Percentiles rank a stretch among this genome's conserved stretches.
These are phyloP conservation scores for Hypomontagnella submonticulosa DNA, from an alignment of 495 filamentous ascomycete species.

Conservation along the genomic window DNA sequence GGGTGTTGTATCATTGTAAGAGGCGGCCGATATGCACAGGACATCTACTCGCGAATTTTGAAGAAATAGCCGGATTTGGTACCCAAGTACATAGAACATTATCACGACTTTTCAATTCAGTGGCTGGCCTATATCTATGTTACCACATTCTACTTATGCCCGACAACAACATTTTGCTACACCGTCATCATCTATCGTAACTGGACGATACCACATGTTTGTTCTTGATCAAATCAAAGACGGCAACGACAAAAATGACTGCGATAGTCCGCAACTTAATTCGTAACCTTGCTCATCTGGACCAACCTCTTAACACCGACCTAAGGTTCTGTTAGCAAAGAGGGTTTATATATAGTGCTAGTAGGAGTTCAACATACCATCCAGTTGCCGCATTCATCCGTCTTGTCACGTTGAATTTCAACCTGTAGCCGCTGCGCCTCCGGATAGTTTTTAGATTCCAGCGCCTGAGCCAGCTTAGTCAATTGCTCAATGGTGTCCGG, in stretches of 20 bases:
- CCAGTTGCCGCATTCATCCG: slow-evolving; percentile 90
- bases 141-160: slow-evolving; percentile 36
- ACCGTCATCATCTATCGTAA: slow-evolving; percentile 19
- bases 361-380: slow-evolving; percentile 74
- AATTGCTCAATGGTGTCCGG: slow-evolving; percentile 78
- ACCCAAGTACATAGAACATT: slow-evolving; percentile 5
- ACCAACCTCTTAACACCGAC: slow-evolving; percentile 93
- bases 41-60: not conserved
- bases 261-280: slow-evolving; percentile 16
- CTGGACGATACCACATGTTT: not conserved
- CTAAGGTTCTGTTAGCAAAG: slow-evolving; percentile 57
- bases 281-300: slow-evolving; percentile 85
- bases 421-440: slow-evolving; percentile 79
- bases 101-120: slow-evolving; percentile 27
- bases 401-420: slow-evolving; percentile 83
- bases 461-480: slow-evolving; percentile 69
- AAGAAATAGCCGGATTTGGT: not conserved
- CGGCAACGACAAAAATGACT: not conserved
- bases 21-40: too few relatives aligned
- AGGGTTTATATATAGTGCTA: slow-evolving; percentile 13
- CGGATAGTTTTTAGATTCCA: slow-evolving; percentile 79
- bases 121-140: slow-evolving; percentile 38
- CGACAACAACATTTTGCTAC: slow-evolving; percentile 27
- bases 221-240: slow-evolving; percentile 9
- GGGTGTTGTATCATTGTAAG: too few relatives aligned